Percentiles rank a stretch among this genome's conserved stretches.
phyloP scores from a whole-genome alignment of 805 yeast genomes.

The Candida rishiriensis region DNA sequence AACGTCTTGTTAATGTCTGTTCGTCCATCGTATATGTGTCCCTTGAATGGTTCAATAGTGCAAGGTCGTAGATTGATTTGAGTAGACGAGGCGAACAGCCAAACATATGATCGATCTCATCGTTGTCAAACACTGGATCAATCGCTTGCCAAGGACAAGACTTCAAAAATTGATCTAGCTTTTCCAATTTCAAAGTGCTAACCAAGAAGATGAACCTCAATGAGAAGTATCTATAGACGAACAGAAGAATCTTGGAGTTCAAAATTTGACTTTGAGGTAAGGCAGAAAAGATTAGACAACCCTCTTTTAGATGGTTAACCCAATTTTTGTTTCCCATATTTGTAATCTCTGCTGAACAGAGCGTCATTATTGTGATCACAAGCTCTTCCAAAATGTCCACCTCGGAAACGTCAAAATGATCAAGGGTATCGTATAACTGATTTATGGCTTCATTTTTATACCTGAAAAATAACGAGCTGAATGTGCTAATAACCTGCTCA shows the following conservation, averaged over 20 bases:
- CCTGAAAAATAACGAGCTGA: slow-evolving; percentile 11
- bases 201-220: slow-evolving; percentile 24
- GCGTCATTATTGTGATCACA: slow-evolving; percentile 24
- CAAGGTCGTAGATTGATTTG: slow-evolving; percentile 17
- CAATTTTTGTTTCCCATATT: slow-evolving; percentile 26
- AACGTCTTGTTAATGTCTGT: slow-evolving; percentile 3
- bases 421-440: slow-evolving; percentile 24
- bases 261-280: slow-evolving; percentile 16
- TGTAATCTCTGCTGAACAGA: slow-evolving; percentile 30
- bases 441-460: slow-evolving; percentile 29
- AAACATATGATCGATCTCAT: slow-evolving; percentile 26
- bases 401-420: slow-evolving; percentile 16
- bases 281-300: slow-evolving; percentile 23
- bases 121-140: slow-evolving; percentile 18
- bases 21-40: slow-evolving; percentile 4
- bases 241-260: slow-evolving; percentile 17
- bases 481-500: slow-evolving; percentile 1
- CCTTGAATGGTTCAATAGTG: slow-evolving; percentile 12
- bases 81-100: slow-evolving; percentile 30
- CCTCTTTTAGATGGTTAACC: slow-evolving; percentile 29
- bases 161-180: slow-evolving; percentile 10
- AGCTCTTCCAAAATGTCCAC: slow-evolving; percentile 25
- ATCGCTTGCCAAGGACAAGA: slow-evolving; percentile 24
- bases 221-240: slow-evolving; percentile 28
- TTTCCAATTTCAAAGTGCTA: slow-evolving; percentile 20